A percentile compares a stretch with the other conserved stretches of the same genome.
Evolutionary conservation across 2,329 filamentous ascomycete genomes (phyloP).

Genomic region (Paecilomyces fulvus): DNA sequence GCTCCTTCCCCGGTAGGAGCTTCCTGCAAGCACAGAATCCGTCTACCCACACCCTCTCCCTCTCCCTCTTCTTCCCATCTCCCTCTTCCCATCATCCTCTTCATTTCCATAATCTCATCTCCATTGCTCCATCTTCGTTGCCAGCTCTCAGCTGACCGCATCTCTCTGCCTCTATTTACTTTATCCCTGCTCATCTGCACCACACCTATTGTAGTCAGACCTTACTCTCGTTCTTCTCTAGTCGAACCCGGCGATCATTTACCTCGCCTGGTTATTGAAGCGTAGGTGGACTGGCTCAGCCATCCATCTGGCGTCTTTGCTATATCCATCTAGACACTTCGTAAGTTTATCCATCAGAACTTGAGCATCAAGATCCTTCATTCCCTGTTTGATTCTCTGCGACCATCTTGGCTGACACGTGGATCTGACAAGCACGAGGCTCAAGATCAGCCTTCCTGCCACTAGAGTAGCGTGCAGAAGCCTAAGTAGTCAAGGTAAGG

Average conservation of each 20-base stretch:
- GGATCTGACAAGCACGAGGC: neutral
- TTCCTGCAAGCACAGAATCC: conserved; percentile 1
- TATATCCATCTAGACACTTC: neutral
- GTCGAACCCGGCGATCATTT: neutral
- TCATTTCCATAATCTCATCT: conserved; percentile 20
- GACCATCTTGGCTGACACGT: neutral
- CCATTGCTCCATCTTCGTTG: conserved; percentile 48
- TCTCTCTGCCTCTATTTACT: conserved; percentile 15
- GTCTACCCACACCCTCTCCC: conserved; percentile 9
- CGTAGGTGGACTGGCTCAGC: neutral
- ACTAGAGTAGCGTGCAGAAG: neutral
- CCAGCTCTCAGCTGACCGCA: conserved; percentile 45
- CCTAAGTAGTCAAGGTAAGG: neutral
- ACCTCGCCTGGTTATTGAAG: neutral
- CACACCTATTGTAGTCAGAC: conserved; percentile 1
- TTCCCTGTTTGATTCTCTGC: neutral
- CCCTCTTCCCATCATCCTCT: conserved; percentile 12
- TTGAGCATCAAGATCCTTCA: neutral
- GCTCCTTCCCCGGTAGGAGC: conserved; percentile 1
- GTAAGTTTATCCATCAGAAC: neutral
- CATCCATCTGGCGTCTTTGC: neutral
- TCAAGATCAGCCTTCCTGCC: neutral
- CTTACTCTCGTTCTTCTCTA: neutral
- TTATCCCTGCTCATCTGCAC: conserved; percentile 5
- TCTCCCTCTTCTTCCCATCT: conserved; percentile 8